Evolutionary conservation across 163 green algal species (phyloP).

Genomic region (Volvox carteri): DNA sequence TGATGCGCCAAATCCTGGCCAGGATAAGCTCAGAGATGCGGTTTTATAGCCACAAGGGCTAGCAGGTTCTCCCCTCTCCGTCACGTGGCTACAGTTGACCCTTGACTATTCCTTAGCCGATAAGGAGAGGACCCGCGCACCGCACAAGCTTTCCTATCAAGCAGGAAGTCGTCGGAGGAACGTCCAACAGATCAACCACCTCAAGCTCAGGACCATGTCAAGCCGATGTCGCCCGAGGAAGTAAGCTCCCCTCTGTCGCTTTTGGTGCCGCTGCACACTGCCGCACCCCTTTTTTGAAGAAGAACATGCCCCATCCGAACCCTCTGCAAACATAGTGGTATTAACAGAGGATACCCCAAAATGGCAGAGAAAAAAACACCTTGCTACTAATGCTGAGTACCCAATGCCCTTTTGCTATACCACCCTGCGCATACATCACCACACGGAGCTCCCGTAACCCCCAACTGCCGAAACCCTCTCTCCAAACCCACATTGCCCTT

Average conservation of each 20-base stretch:
- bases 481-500: neutral
- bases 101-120: neutral
- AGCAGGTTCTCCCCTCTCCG: too few species aligned
- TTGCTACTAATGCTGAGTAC: neutral
- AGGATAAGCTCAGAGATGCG: conserved; percentile 2
- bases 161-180: neutral
- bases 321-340: too few species aligned
- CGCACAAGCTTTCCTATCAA: conserved; percentile 7
- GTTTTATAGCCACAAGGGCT: too few species aligned
- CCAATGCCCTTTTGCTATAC: neutral
- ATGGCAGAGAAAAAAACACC: neutral
- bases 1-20: conserved; percentile 13
- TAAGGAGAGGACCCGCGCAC: conserved; percentile 39
- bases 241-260: neutral
- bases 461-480: neutral
- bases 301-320: neutral
- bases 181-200: neutral
- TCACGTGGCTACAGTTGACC: neutral
- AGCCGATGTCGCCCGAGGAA: conserved; percentile 30
- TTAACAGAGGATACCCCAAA: too few species aligned
- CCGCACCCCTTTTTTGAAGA: neutral
- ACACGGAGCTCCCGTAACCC: neutral
- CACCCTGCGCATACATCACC: neutral
- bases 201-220: conserved; percentile 2
- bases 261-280: neutral